A percentile compares a stretch with the other conserved stretches of the same genome.
Evolutionary conservation across 352 stramenopile species (phyloP).

Genomic region (Globisporangium yorkense): DNA sequence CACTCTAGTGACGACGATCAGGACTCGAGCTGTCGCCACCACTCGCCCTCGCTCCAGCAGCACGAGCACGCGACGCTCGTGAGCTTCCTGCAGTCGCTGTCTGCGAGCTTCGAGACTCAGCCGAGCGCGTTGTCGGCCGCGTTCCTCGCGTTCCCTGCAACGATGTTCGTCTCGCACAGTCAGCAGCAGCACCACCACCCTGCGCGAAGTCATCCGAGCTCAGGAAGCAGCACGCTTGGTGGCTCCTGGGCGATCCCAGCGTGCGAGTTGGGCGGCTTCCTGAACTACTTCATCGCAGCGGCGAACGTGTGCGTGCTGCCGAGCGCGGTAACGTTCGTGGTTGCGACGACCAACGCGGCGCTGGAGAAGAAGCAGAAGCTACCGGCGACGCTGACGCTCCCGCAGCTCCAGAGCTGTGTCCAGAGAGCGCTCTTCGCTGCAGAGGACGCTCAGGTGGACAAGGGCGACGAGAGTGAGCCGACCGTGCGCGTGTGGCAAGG

Average conservation of each 20-base stretch:
- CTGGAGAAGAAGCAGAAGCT: conserved; percentile 19
- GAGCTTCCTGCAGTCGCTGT: conserved; percentile 18
- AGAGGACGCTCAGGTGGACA: conserved; percentile 10
- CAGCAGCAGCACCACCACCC: not conserved
- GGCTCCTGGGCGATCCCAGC: conserved; percentile 23
- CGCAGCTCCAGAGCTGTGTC: conserved; percentile 22
- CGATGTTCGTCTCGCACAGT: not conserved
- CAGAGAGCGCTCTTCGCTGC: conserved; percentile 23
- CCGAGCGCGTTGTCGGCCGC: conserved; percentile 6
- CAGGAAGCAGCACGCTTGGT: not conserved
- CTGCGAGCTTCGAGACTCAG: conserved; percentile 12
- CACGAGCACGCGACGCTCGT: conserved; percentile 7
- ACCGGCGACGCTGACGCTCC: conserved; percentile 9
- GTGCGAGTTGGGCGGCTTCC: conserved; percentile 15
- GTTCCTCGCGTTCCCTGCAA: conserved; percentile 18
- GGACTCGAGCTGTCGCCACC: not conserved
- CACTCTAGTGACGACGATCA: not conserved
- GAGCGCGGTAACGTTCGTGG: conserved; percentile 23
- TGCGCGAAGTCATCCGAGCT: not conserved
- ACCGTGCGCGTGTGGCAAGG: no score
- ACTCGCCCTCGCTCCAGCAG: conserved; percentile 5
- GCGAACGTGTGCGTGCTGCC: conserved; percentile 22
- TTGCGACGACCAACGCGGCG: conserved; percentile 11
- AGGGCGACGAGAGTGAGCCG: not conserved
- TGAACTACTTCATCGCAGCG: conserved; percentile 15